A percentile compares a stretch with the other conserved stretches of the same genome.
These are phyloP conservation scores for Diaporthe sp. DNA, from an alignment of 2,329 filamentous ascomycete species.

Conservation along the genomic window DNA sequence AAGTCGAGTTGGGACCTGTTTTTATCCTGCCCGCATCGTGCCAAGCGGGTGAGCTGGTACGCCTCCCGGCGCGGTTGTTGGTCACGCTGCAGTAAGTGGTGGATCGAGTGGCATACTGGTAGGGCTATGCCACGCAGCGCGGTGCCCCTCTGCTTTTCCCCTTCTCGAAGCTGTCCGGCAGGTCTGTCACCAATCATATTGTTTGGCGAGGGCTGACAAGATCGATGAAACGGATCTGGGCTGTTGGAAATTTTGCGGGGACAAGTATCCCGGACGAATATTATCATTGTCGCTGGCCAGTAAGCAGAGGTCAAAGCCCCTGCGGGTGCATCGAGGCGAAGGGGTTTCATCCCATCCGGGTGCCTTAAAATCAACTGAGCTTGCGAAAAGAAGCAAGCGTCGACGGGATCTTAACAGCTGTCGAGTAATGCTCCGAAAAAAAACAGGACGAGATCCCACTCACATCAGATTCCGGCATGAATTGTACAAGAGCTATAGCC, in stretches of 20 bases:
- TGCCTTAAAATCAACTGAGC: conserved; percentile 23
- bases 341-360: conserved; percentile 17
- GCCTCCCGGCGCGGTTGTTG: conserved; percentile 18
- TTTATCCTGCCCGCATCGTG: not conserved
- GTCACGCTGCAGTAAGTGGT: conserved; percentile 10
- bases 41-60: conserved; percentile 27
- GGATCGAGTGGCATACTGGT: conserved; percentile 4
- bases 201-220: not conserved
- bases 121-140: conserved; percentile 18
- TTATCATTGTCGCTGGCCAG: conserved; percentile 3
- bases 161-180: conserved; percentile 14
- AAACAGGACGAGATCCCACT: conserved; percentile 12
- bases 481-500: not conserved
- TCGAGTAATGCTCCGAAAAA: conserved; percentile 18
- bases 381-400: conserved; percentile 32
- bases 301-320: not conserved
- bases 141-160: conserved; percentile 23
- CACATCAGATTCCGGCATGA: conserved; percentile 24
- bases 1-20: conserved; percentile 5
- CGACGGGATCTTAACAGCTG: not conserved
- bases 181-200: conserved; percentile 22
- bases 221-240: conserved; percentile 17
- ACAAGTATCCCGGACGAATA: conserved; percentile 4
- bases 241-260: not conserved
- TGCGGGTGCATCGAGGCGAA: conserved; percentile 19